Conservation (phyloP, 1,139 yeast genomes). For the Geotrichum carabidarum region DNA sequence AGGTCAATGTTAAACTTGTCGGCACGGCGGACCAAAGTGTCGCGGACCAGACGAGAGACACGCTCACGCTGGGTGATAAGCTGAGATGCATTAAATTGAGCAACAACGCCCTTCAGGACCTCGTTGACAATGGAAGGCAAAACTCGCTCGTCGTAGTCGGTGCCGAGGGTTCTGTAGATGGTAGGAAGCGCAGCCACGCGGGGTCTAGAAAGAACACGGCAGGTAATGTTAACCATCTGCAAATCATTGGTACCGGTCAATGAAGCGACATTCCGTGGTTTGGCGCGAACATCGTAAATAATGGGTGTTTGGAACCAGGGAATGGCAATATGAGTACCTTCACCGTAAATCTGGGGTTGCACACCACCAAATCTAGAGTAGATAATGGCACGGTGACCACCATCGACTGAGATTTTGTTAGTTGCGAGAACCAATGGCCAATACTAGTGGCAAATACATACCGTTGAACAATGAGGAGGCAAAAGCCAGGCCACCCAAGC, state of each 20-base stretch:
- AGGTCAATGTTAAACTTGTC: conserved; percentile 76
- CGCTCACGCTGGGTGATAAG: conserved; percentile 96
- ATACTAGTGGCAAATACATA: conserved; percentile 6
- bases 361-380: conserved; percentile 87
- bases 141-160: conserved; percentile 92
- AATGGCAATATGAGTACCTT: conserved; percentile 90
- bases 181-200: conserved; percentile 70
- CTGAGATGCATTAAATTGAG: conserved; percentile 97
- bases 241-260: conserved; percentile 96
- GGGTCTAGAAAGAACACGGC: conserved; percentile 93
- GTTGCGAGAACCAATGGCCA: background rate
- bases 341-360: conserved; percentile 76
- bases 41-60: conserved; percentile 86
- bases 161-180: conserved; percentile 86
- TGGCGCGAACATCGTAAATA: conserved; percentile 91
- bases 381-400: conserved; percentile 97
- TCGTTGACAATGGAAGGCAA: conserved; percentile 96
- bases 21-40: conserved; percentile 87
- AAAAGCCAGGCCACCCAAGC: conserved; percentile 62
- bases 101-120: conserved; percentile 92
- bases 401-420: conserved; percentile 55
- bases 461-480: conserved; percentile 74
- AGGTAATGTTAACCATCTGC: conserved; percentile 97
- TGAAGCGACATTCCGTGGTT: conserved; percentile 95
- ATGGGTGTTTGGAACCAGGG: conserved; percentile 96